Evolutionary conservation across 2,329 filamentous ascomycete genomes (phyloP).

Genomic region (Cercospora zeae-maydis): DNA sequence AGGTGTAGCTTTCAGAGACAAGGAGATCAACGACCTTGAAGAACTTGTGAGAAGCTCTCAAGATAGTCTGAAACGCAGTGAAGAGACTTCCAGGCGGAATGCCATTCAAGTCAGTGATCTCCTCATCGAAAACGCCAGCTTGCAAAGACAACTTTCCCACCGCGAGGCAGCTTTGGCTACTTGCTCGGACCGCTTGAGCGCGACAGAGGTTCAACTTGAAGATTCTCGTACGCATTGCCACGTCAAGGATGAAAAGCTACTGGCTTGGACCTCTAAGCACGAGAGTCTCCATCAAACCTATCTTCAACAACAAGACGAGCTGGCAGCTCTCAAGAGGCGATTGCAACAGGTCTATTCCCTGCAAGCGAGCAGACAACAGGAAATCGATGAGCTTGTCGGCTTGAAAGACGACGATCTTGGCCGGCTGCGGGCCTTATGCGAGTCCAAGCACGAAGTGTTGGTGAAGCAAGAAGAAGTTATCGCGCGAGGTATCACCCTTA

Average conservation of each 20-base stretch:
- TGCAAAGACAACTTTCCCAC: conserved; percentile 7
- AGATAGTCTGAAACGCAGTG: conserved; percentile 16
- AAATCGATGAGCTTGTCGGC: conserved; percentile 16
- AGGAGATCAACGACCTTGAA: conserved; percentile 27
- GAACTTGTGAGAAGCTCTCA: conserved; percentile 21
- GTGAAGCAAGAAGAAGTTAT: conserved; percentile 30
- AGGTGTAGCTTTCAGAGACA: conserved; percentile 30
- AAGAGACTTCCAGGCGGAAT: conserved; percentile 14
- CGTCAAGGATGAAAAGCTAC: conserved; percentile 12
- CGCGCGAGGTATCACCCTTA: conserved; percentile 22
- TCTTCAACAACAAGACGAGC: conserved; percentile 13
- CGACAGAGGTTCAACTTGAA: conserved; percentile 13
- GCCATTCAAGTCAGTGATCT: conserved; percentile 14
- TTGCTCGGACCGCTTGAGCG: conserved; percentile 6
- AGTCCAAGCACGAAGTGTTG: conserved; percentile 27
- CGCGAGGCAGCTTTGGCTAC: conserved; percentile 10
- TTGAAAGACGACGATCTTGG: conserved; percentile 22
- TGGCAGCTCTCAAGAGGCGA: conserved; percentile 12
- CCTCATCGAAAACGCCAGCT: conserved; percentile 6
- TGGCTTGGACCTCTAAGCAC: conserved; percentile 10
- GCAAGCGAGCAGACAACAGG: conserved; percentile 14
- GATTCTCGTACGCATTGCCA: conserved; percentile 3
- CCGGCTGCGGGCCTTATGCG: conserved; percentile 25
- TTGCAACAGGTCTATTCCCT: conserved; percentile 12
- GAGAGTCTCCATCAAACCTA: conserved; percentile 12